Conservation (phyloP, 306 rosid species). For the Quercus robur region DNA sequence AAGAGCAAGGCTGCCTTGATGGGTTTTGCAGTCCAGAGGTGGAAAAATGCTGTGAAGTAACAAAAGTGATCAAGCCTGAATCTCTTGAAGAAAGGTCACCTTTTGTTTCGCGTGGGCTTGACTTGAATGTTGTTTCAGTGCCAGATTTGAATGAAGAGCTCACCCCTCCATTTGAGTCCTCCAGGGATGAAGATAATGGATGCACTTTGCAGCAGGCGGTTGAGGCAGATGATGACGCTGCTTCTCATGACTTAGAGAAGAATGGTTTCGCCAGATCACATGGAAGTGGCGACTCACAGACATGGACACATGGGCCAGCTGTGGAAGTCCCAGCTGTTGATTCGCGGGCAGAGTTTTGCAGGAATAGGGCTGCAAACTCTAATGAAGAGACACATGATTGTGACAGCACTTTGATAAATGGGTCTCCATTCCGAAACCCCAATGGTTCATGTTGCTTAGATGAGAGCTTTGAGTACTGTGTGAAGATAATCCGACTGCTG, state of each 20-base stretch:
- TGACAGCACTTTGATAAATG: constrained; percentile 93
- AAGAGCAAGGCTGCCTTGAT: constrained; percentile 68
- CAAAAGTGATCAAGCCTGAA: constrained; percentile 53
- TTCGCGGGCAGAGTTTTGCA: constrained; percentile 54
- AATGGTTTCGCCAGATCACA: constrained; percentile 71
- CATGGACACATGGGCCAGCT: constrained; percentile 61
- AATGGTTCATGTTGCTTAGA: constrained; percentile 75
- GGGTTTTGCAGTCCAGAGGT: constrained; percentile 69
- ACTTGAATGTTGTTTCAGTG: constrained; percentile 81
- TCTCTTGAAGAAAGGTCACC: constrained; percentile 52
- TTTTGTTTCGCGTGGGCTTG: constrained; percentile 67
- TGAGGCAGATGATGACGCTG: constrained; percentile 92
- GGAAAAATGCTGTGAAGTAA: constrained; percentile 69
- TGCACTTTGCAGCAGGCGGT: constrained; percentile 89
- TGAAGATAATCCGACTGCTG: constrained; percentile 94
- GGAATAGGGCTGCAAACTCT: constrained; percentile 69
- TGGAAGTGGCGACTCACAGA: constrained; percentile 94
- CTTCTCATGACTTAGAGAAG: constrained; percentile 76
- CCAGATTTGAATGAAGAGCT: constrained; percentile 97
- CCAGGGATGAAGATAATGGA: constrained; percentile 86
- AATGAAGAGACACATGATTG: constrained; percentile 85
- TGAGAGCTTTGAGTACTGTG: constrained; percentile 94
- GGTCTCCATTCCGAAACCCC: constrained; percentile 59
- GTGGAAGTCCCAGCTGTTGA: constrained; percentile 89
- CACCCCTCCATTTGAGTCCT: constrained; percentile 91